Conservation (phyloP, 495 filamentous ascomycete genomes). For the Hypoxylon cercidicola region DNA sequence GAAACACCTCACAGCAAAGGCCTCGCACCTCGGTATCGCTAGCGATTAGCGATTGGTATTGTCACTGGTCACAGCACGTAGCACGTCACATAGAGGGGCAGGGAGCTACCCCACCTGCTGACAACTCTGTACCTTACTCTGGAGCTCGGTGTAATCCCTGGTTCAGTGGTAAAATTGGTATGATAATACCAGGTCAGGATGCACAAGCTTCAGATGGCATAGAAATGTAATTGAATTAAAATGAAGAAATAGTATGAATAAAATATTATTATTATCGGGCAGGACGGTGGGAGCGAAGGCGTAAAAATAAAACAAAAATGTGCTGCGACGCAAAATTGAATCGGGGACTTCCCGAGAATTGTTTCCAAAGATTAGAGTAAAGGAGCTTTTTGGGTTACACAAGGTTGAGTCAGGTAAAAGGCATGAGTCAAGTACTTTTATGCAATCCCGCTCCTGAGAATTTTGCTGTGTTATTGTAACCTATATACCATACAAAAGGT, state of each 20-base stretch:
- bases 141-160: conserved; percentile 26
- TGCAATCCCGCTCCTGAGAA: conserved; percentile 42
- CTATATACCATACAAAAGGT: conserved; percentile 18
- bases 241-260: too few species aligned
- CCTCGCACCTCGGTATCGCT: conserved; percentile 1
- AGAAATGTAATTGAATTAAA: too few species aligned
- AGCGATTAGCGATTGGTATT: too few species aligned
- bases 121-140: conserved; percentile 1
- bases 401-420: conserved; percentile 47
- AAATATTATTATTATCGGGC: too few species aligned
- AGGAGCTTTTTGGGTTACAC: conserved; percentile 43
- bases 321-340: conserved; percentile 37
- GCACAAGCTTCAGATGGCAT: too few species aligned
- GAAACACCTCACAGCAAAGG: not conserved
- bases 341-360: conserved; percentile 36
- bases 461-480: not conserved
- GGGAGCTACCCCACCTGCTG: conserved; percentile 27
- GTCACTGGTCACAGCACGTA: not conserved
- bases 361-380: conserved; percentile 45
- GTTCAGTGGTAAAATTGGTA: not conserved
- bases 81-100: conserved; percentile 31
- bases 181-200: too few species aligned
- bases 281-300: not conserved
- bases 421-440: conserved; percentile 47
- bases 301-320: conserved; percentile 11